Evolutionary conservation across 768 basidiomycete genomes (phyloP).

Genomic region (Coprinellus micaceus): DNA sequence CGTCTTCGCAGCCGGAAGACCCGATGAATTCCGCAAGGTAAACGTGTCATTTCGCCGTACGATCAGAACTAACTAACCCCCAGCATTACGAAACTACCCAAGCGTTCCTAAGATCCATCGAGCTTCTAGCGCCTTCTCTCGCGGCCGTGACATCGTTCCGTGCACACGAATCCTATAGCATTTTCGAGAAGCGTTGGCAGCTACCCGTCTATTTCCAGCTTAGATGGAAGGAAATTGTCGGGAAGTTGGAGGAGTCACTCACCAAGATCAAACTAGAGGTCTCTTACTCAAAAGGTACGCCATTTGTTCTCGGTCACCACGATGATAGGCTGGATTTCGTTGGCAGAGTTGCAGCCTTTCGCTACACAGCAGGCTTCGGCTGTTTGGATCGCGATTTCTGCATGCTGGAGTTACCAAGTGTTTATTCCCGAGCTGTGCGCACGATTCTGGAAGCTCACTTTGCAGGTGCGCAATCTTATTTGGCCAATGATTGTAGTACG

Average conservation of each 20-base stretch:
- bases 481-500: too few relatives aligned
- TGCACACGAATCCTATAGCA: slow-evolving; percentile 58
- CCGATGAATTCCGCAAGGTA: slow-evolving; percentile 87
- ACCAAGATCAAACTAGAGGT: slow-evolving; percentile 39
- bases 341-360: slow-evolving; percentile 19
- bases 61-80: neutral
- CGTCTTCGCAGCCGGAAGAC: slow-evolving; percentile 89
- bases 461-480: slow-evolving; percentile 79
- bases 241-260: slow-evolving; percentile 68
- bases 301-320: neutral
- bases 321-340: neutral
- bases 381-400: slow-evolving; percentile 66
- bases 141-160: slow-evolving; percentile 71
- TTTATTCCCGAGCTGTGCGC: slow-evolving; percentile 78
- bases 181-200: slow-evolving; percentile 90
- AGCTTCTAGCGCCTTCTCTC: slow-evolving; percentile 75
- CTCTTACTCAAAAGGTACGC: slow-evolving; percentile 38
- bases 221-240: slow-evolving; percentile 92
- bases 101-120: slow-evolving; percentile 77
- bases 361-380: slow-evolving; percentile 53
- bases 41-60: slow-evolving; percentile 12
- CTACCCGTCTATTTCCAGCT: slow-evolving; percentile 96
- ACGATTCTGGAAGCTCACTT: slow-evolving; percentile 86
- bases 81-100: slow-evolving; percentile 85
- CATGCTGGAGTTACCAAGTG: slow-evolving; percentile 85